These are phyloP conservation scores for Euclidium syriacum DNA, from an alignment of 345 rosid species.

Conservation along the genomic window DNA sequence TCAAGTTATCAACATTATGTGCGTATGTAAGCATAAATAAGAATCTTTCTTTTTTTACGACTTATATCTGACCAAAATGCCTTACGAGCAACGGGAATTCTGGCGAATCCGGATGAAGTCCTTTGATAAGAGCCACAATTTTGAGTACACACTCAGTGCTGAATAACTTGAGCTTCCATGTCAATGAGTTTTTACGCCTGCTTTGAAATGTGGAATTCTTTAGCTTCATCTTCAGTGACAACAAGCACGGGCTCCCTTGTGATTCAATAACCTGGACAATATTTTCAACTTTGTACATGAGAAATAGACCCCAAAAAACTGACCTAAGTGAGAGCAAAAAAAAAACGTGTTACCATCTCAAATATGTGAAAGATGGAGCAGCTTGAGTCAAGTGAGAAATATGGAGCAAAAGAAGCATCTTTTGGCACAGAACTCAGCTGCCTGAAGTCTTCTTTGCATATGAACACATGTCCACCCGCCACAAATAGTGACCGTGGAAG, in stretches of 20 bases:
- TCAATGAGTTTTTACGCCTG: slow-evolving; percentile 21
- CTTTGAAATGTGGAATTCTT: slow-evolving; percentile 34
- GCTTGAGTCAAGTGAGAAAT: slow-evolving; percentile 55
- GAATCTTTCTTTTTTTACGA: not conserved
- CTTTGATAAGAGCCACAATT: slow-evolving; percentile 65
- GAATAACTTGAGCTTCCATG: slow-evolving; percentile 71
- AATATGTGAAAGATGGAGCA: slow-evolving; percentile 57
- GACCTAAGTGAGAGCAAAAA: not conserved
- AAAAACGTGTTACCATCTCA: slow-evolving; percentile 55
- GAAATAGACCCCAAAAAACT: not conserved
- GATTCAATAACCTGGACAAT: slow-evolving; percentile 50
- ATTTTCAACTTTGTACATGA: not conserved
- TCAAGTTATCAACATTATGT: not conserved
- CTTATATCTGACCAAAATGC: slow-evolving; percentile 21
- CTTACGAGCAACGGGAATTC: slow-evolving; percentile 45
- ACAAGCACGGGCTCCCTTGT: slow-evolving; percentile 35
- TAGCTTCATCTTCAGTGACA: slow-evolving; percentile 39
- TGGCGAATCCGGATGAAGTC: slow-evolving; percentile 47
- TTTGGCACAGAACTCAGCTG: slow-evolving; percentile 48
- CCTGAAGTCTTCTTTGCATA: slow-evolving; percentile 73
- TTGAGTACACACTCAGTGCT: slow-evolving; percentile 45
- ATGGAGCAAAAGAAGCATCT: slow-evolving; percentile 44
- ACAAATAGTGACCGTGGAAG: slow-evolving; percentile 69
- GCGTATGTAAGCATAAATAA: not conserved
- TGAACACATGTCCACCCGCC: slow-evolving; percentile 48